Evolutionary conservation across 202 grass and related monocot species (phyloP), one percentile per base, ranked within the genome.

Genomic region (Carex arenaria): DNA sequence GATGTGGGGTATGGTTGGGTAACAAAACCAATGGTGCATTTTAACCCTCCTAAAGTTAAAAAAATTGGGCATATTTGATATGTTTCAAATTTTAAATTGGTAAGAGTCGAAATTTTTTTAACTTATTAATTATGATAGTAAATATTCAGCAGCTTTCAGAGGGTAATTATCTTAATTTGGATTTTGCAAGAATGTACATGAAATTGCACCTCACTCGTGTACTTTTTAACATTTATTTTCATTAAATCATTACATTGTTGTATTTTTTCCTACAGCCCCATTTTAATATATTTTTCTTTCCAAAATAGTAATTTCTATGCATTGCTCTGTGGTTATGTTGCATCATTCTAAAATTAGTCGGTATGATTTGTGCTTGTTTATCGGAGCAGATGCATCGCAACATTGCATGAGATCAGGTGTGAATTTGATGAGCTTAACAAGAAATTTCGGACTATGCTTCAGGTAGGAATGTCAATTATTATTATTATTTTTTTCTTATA

Each of bases 371-470:
- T 32, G 36, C 40, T 42, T 47, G 3, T 4, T 56, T 80, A 18
- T n/a, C 23, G n/a, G 56, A 12, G 45, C 86, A 97, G 94, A 64
- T 97, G 89, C 74, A 40, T 92, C 17, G 88, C 80, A 87, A 82
- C 88, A 19, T 86, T 93, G 79, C 19, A 85, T 72, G 40, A 91
- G 74, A 82, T 91, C 52, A 87, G 82, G 74, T 87, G 67, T 76
- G 89, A 93, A 68, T 93, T 91, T 84, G 84, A 76, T 87, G 85
- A 82, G 67, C 18, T 90, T 15, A 74, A 78, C 31, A 90, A 71
- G 72, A 93, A 93, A 71, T 93, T 97, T 64, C 87, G 71, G 53
- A 85, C 68, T 71, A 95, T 95, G 90, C 67, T 95, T 80, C 93
- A 94, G 90, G 92, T 94, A 87, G 12, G 26, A 8, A 42, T 36